Percentiles rank a stretch among this genome's conserved stretches.
Evolutionary conservation across 164 flowering plant species (phyloP).

Genomic region (Euptelea pleiosperma): DNA sequence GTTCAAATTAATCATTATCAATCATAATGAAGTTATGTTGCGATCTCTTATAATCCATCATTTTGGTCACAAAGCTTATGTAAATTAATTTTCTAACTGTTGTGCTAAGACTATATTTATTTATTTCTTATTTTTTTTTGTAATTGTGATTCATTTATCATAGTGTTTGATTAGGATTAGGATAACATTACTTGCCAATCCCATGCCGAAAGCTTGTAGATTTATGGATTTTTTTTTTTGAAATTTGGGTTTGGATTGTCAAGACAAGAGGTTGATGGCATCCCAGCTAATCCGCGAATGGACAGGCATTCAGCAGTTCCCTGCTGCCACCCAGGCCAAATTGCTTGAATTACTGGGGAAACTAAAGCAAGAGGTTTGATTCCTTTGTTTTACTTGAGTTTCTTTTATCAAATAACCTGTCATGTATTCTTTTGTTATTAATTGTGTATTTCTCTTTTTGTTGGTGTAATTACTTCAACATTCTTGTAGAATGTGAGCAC

Average conservation of each 20-base stretch:
- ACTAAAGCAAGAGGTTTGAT: constrained; percentile 74
- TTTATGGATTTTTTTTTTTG: background rate
- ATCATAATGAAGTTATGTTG: too few relatives aligned
- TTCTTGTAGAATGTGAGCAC: constrained; percentile 62
- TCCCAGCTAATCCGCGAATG: constrained; percentile 63
- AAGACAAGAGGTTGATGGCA: constrained; percentile 39
- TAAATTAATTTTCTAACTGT: too few relatives aligned
- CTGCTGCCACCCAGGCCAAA: constrained; percentile 69
- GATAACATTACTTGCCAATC: too few relatives aligned
- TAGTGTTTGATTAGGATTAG: too few relatives aligned
- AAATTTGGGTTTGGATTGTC: constrained; percentile 7
- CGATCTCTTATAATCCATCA: too few relatives aligned
- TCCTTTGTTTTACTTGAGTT: background rate
- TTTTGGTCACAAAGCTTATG: too few relatives aligned
- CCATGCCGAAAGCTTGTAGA: background rate
- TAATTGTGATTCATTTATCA: too few relatives aligned
- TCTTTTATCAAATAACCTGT: too few relatives aligned
- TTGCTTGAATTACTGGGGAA: constrained; percentile 68
- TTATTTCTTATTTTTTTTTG: too few relatives aligned
- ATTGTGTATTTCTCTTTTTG: background rate
- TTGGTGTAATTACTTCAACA: background rate
- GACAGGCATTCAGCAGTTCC: constrained; percentile 85
- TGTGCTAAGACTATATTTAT: too few relatives aligned
- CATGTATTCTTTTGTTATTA: background rate
- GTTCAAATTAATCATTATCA: too few relatives aligned